These are phyloP conservation scores for Apiospora saccharicola DNA, from an alignment of 2,329 filamentous ascomycete species.

Conservation along the genomic window DNA sequence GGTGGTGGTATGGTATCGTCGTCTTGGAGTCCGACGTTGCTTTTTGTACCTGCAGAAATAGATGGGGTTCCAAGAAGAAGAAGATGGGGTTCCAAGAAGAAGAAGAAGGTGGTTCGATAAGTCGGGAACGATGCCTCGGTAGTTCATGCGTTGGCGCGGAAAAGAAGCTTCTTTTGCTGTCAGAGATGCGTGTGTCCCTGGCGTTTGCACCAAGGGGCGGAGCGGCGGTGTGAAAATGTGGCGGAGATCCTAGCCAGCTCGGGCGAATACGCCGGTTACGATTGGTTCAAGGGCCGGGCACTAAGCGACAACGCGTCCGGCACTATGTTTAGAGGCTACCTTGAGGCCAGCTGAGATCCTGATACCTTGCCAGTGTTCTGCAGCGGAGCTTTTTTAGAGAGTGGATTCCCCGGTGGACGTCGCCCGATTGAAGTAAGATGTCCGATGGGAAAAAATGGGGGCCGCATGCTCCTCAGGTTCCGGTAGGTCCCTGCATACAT, in stretches of 20 bases:
- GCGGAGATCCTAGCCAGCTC: background rate
- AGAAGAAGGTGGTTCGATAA: background rate
- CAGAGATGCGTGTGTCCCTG: background rate
- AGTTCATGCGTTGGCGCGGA: background rate
- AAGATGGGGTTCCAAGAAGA: background rate
- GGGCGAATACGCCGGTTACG: background rate
- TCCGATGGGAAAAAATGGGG: background rate
- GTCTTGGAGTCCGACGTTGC: background rate
- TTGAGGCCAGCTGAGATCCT: too few relatives aligned
- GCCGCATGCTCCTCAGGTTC: background rate
- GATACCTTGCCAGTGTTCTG: background rate
- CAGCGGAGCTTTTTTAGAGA: background rate
- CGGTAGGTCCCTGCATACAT: background rate
- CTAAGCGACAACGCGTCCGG: background rate
- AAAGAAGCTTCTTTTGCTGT: background rate
- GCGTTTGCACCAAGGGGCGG: too few relatives aligned
- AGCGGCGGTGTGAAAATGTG: background rate
- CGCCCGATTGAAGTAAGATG: background rate
- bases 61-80: background rate
- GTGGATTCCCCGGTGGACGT: background rate
- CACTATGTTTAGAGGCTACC: background rate
- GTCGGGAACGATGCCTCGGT: background rate
- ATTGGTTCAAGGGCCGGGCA: background rate
- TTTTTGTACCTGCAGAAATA: background rate
- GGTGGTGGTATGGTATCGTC: background rate